A percentile compares a stretch with the other conserved stretches of the same genome.
These are phyloP conservation scores for Malbranchea cinnamomea DNA, from an alignment of 2,329 filamentous ascomycete genomes.

Conservation along the genomic window DNA sequence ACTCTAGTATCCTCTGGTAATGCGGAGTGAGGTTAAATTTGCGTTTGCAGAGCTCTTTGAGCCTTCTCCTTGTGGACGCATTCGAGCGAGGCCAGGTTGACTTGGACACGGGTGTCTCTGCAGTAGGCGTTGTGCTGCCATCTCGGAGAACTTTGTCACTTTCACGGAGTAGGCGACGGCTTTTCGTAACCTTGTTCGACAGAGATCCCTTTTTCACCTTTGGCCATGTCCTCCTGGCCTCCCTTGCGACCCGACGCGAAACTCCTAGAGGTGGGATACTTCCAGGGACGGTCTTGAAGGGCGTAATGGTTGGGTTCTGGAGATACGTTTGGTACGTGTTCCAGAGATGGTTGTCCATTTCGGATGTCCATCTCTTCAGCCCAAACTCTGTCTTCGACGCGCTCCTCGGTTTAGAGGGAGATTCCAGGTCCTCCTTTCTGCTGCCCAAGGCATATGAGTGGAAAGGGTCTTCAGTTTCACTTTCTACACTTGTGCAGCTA, in stretches of 20 bases:
- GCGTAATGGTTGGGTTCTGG: conserved; percentile 50
- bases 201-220: conserved; percentile 23
- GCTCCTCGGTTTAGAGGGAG: conserved; percentile 21
- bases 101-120: conserved; percentile 17
- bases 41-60: conserved; percentile 45
- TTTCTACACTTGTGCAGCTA: conserved; percentile 47
- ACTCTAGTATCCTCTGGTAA: conserved; percentile 47
- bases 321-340: conserved; percentile 50
- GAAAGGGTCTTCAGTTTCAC: conserved; percentile 43
- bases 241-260: conserved; percentile 46
- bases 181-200: conserved; percentile 6
- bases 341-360: conserved; percentile 54
- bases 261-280: conserved; percentile 49
- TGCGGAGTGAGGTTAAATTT: conserved; percentile 49
- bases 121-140: conserved; percentile 34
- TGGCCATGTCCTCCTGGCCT: conserved; percentile 47
- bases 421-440: conserved; percentile 23
- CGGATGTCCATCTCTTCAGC: conserved; percentile 36
- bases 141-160: conserved; percentile 17
- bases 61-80: conserved; percentile 40
- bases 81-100: conserved; percentile 42
- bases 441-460: conserved; percentile 26
- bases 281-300: conserved; percentile 52
- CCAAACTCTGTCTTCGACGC: conserved; percentile 15
- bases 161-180: conserved; percentile 3